A percentile compares a stretch with the other conserved stretches of the same genome.
These are phyloP conservation scores for Gaultheria prostrata DNA, from an alignment of 148 eudicot species.

Conservation along the genomic window DNA sequence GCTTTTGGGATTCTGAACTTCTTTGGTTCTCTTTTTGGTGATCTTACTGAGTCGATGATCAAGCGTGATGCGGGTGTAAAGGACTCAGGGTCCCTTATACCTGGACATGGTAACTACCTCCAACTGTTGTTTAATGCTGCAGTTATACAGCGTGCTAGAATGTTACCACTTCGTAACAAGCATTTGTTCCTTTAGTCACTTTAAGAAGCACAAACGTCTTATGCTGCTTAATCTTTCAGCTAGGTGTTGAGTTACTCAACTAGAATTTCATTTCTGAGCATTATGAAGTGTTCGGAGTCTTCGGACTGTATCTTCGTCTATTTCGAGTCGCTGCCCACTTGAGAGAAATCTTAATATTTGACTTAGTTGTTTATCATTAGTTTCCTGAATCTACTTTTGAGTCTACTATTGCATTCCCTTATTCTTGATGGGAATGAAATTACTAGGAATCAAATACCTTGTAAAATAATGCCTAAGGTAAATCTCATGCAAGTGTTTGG, in stretches of 20 bases:
- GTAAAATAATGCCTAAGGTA: not conserved
- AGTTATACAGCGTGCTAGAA: not conserved
- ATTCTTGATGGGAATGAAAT: not conserved
- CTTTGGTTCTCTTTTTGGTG: conserved; percentile 96
- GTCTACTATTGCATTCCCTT: not conserved
- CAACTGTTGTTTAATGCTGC: not conserved
- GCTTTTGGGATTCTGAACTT: conserved; percentile 79
- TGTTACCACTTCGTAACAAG: not conserved
- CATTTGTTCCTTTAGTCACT: not conserved
- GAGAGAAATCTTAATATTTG: not conserved
- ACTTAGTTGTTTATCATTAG: not conserved
- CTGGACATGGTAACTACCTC: conserved; percentile 83
- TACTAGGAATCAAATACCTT: not conserved
- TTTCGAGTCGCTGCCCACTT: not conserved
- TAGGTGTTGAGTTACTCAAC: not conserved
- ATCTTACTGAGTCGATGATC: conserved; percentile 91
- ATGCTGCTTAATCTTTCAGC: not conserved
- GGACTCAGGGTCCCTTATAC: conserved; percentile 95
- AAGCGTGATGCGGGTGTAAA: conserved; percentile 99
- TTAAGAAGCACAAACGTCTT: not conserved
- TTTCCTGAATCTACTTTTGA: not conserved
- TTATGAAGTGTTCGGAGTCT: not conserved
- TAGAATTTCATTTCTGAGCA: not conserved
- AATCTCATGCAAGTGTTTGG: not conserved
- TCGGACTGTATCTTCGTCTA: not conserved